Conservation (phyloP, 2,329 filamentous ascomycete species). For the Xylaria sp. region DNA sequence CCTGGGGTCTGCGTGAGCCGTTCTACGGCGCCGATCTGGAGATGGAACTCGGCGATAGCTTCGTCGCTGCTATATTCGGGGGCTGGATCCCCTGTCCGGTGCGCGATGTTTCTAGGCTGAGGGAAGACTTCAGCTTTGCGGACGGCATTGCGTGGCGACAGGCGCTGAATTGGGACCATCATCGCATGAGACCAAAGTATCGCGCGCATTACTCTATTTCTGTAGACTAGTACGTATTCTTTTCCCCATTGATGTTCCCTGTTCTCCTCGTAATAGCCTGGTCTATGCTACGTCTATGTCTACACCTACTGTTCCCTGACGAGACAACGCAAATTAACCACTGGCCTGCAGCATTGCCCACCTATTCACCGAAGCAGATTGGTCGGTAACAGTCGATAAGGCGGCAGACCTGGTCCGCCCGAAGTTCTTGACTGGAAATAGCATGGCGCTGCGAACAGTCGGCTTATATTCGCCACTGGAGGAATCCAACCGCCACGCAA, state of each 20-base stretch:
- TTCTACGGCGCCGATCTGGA: constrained; percentile 52
- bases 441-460: constrained; percentile 34
- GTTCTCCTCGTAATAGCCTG: background rate
- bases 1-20: constrained; percentile 47
- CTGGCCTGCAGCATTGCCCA: constrained; percentile 40
- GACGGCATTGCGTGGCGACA: constrained; percentile 51
- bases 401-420: constrained; percentile 39
- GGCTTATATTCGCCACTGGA: constrained; percentile 33
- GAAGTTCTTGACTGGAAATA: constrained; percentile 29
- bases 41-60: constrained; percentile 53
- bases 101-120: constrained; percentile 29
- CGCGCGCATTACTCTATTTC: constrained; percentile 51
- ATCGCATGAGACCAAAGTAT: constrained; percentile 49
- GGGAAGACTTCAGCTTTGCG: constrained; percentile 42
- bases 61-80: constrained; percentile 51
- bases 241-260: background rate
- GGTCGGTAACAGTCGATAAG: constrained; percentile 30
- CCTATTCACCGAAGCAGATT: constrained; percentile 44
- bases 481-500: constrained; percentile 38
- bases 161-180: constrained; percentile 49
- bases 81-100: constrained; percentile 51
- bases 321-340: background rate
- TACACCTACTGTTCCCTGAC: background rate
- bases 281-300: background rate
- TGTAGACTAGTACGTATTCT: constrained; percentile 48